Conservation (phyloP, 1,139 yeast species). For the Waltiozyma sp. region DNA sequence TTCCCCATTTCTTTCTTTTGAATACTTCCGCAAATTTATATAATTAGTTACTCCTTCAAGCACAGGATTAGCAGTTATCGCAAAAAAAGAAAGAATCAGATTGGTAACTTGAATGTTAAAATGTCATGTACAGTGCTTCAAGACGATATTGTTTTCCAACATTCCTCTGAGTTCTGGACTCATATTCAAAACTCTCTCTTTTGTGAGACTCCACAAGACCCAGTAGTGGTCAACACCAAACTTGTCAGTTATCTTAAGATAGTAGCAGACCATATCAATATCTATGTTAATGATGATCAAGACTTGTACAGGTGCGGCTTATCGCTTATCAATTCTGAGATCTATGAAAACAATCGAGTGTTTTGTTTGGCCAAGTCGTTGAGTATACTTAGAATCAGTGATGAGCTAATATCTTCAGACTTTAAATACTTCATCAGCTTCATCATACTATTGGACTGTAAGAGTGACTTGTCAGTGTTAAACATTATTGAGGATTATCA, state of each 20-base stretch:
- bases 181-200: conserved; percentile 18
- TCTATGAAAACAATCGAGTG: conserved; percentile 25
- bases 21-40: no score
- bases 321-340: conserved; percentile 23
- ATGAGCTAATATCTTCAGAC: conserved; percentile 26
- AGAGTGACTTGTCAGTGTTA: conserved; percentile 29
- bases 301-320: conserved; percentile 26
- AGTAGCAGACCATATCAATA: conserved; percentile 23
- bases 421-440: conserved; percentile 36
- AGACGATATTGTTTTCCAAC: conserved; percentile 12
- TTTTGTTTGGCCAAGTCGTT: conserved; percentile 36
- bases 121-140: not conserved
- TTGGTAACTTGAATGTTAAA: no score
- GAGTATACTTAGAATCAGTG: conserved; percentile 26
- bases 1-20: no score
- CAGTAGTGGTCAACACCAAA: conserved; percentile 18
- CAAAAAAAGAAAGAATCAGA: no score
- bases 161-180: conserved; percentile 21
- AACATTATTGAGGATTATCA: conserved; percentile 37
- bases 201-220: conserved; percentile 10
- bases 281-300: conserved; percentile 22
- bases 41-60: no score
- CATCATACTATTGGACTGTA: conserved; percentile 37
- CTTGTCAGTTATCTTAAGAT: conserved; percentile 24
- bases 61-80: no score